Base-by-base conservation (phyloP, 306 rosid species). In the Calophaca sinica region DNA sequence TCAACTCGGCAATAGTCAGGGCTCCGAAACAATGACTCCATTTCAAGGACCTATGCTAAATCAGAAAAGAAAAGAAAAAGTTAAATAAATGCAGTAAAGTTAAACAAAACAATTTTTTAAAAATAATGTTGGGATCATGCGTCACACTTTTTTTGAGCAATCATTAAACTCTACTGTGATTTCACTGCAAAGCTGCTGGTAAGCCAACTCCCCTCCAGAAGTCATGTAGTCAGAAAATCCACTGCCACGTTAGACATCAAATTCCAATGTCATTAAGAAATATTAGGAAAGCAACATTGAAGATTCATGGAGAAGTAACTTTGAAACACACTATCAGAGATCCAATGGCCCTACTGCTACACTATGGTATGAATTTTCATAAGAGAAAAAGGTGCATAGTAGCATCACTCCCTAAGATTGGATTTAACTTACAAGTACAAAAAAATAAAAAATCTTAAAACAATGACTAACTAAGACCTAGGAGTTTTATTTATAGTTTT, bases 131-230 rank as follows among this genome's bases (percentile, higher is more conserved):
- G 44, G 49, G 80, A 72, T 79, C 72, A 36, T 29, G 75, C 39
- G 44, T 68, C 80, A 15, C 45, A 92, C 98, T 60, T 89, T 82
- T 81, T 83, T 88, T 0, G 98, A 94, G 85, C 97, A 94, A 77
- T 89, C 89, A 60, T 78, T 91, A 84, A 94, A 94, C 80, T 94
- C 98, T 26, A 31, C 26, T 3, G 96, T 94, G 35, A 94, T 87
- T 79, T 88, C 97, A 53, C 89, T 51, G 85, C 98, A 94, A 38
- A 94, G 93, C 44, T 87, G 87, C 72, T 88, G 92, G 72, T 89
- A 89, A 15, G 90, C 81, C 62, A 82, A 71, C 45, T 91, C 96
- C 66, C 88, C 85, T 73, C 97, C 93, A 31, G 86, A 82, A 71
- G 74, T 68, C 91, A 83, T 69, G 81, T 87, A 89, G 68, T 89